These are phyloP conservation scores for Sporormia fimetaria DNA, from an alignment of 495 filamentous ascomycete species.

Conservation along the genomic window DNA sequence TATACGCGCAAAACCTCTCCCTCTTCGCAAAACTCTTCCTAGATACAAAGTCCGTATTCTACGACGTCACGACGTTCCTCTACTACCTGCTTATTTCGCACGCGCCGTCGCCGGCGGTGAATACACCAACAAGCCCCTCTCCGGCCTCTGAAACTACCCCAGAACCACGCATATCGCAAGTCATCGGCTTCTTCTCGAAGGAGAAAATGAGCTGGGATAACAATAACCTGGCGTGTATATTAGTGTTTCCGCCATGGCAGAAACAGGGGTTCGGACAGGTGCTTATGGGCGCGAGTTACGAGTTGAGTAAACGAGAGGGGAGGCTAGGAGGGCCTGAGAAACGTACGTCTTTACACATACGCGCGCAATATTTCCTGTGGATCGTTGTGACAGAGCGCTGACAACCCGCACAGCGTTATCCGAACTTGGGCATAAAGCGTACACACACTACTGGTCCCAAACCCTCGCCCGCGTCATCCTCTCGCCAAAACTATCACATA, in stretches of 20 bases:
- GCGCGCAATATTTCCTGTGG: neutral
- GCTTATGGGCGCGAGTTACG: slow-evolving; percentile 88
- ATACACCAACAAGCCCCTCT: neutral
- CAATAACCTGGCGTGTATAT: slow-evolving; percentile 94
- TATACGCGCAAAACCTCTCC: slow-evolving; percentile 90
- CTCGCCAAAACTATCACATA: slow-evolving; percentile 24
- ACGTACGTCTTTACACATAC: slow-evolving; percentile 30
- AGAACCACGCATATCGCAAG: slow-evolving; percentile 39
- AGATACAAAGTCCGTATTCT: slow-evolving; percentile 96
- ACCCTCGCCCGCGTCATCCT: slow-evolving; percentile 61
- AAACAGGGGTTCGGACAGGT: slow-evolving; percentile 76
- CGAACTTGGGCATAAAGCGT: slow-evolving; percentile 67
- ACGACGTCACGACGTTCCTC: slow-evolving; percentile 86
- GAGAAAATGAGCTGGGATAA: slow-evolving; percentile 98
- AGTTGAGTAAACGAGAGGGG: slow-evolving; percentile 74
- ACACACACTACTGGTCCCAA: slow-evolving; percentile 71
- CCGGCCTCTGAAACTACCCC: slow-evolving; percentile 22
- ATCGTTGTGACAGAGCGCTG: no score
- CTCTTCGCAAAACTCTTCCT: slow-evolving; percentile 97
- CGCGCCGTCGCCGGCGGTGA: slow-evolving; percentile 32
- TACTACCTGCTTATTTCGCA: slow-evolving; percentile 81
- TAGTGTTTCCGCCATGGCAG: slow-evolving; percentile 94
- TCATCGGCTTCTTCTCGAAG: slow-evolving; percentile 95
- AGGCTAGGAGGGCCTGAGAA: slow-evolving; percentile 88
- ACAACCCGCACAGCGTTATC: slow-evolving; percentile 45